Conservation (phyloP, 164 flowering plant species). For the Dillenia turbinata region DNA sequence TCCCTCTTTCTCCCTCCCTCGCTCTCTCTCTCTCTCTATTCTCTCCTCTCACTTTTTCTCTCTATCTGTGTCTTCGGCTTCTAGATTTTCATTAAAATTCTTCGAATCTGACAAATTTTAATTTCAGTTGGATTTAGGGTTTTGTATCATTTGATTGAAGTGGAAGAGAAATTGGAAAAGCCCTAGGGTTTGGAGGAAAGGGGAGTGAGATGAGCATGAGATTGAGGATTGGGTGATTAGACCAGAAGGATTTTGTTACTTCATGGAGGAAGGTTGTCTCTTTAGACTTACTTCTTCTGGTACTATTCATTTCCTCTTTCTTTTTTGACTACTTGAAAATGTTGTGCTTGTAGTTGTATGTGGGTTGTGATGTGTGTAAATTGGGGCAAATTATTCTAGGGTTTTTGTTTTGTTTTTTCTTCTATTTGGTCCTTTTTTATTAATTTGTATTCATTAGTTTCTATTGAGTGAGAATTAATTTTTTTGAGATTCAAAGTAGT, state of each 20-base stretch:
- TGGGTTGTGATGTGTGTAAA: neutral
- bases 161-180: too few species aligned
- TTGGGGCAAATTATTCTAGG: neutral
- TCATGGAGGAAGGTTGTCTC: slow-evolving; percentile 97
- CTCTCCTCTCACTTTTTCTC: too few species aligned
- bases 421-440: neutral
- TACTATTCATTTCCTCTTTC: slow-evolving; percentile 38
- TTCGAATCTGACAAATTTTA: too few species aligned
- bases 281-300: slow-evolving; percentile 55
- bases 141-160: neutral
- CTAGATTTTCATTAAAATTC: too few species aligned
- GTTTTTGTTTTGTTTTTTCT: neutral
- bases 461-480: neutral
- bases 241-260: slow-evolving; percentile 61
- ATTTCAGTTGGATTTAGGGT: neutral
- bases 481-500: neutral
- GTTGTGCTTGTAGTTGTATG: too few species aligned
- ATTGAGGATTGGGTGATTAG: slow-evolving; percentile 36
- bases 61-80: too few species aligned
- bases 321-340: neutral
- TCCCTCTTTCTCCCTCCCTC: too few species aligned
- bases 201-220: slow-evolving; percentile 27
- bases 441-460: neutral
- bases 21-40: too few species aligned
- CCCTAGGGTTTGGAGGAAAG: too few species aligned